Percentiles rank a stretch among this genome's conserved stretches.
Conservation (phyloP, 805 yeast genomes). For the Wickerhamiella occidentalis region DNA sequence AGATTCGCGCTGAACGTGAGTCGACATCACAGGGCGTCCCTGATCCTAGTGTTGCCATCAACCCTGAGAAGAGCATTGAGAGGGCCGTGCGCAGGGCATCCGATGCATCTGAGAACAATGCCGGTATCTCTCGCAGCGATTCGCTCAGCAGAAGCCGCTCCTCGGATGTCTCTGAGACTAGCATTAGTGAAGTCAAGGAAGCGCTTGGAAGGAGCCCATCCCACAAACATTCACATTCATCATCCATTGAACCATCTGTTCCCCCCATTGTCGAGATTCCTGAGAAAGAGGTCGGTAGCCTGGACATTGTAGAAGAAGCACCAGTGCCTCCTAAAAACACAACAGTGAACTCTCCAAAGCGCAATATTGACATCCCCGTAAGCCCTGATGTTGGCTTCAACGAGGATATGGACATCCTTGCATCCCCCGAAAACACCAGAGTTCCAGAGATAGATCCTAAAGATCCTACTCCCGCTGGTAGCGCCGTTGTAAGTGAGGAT, state of each 20-base stretch:
- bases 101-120: background rate
- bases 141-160: background rate
- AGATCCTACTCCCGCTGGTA: background rate
- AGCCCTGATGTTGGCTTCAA: background rate
- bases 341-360: background rate
- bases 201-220: background rate
- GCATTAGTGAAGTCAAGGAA: background rate
- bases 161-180: background rate
- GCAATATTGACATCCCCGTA: background rate
- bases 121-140: background rate
- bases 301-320: background rate
- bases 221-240: background rate
- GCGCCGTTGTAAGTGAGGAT: background rate
- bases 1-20: slow-evolving; percentile 8
- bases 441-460: background rate
- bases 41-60: background rate
- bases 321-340: no score
- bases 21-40: background rate
- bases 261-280: background rate
- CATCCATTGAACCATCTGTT: background rate
- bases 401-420: background rate
- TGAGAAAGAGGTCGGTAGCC: background rate
- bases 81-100: slow-evolving; percentile 2
- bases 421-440: background rate
- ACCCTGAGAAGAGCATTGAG: slow-evolving; percentile 2